These are phyloP conservation scores for Takakia lepidozioides DNA, from an alignment of 225 moss, liverwort and hornwort species.

Conservation along the genomic window DNA sequence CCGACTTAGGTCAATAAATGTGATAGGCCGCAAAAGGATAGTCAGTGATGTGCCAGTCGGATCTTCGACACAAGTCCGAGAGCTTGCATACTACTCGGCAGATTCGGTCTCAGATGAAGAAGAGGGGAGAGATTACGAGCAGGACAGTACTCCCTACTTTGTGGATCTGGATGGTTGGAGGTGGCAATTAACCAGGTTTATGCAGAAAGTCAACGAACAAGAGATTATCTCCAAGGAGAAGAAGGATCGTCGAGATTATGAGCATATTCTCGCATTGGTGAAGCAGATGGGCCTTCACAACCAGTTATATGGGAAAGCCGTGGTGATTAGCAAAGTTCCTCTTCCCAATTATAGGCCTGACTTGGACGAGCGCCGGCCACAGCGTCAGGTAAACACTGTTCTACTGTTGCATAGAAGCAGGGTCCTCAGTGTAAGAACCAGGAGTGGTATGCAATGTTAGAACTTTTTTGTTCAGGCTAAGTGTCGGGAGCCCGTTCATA, in stretches of 20 bases:
- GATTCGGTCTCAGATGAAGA: slow-evolving; percentile 87
- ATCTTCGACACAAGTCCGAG: slow-evolving; percentile 37
- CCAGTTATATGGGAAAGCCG: slow-evolving; percentile 56
- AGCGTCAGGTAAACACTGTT: slow-evolving; percentile 48
- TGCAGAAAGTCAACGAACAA: slow-evolving; percentile 42
- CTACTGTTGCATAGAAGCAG: too few species aligned
- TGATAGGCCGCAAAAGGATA: slow-evolving; percentile 17
- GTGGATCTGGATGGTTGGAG: slow-evolving; percentile 80
- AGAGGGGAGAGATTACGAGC: slow-evolving; percentile 44
- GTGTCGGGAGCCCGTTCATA: too few species aligned
- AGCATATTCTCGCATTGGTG: slow-evolving; percentile 55
- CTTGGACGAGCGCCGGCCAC: slow-evolving; percentile 76
- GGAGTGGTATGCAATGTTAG: too few species aligned
- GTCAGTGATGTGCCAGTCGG: slow-evolving; percentile 19
- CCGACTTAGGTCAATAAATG: slow-evolving; percentile 15
- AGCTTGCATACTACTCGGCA: slow-evolving; percentile 57
- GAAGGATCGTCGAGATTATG: slow-evolving; percentile 62
- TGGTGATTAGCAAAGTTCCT: slow-evolving; percentile 85
- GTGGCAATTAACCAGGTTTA: slow-evolving; percentile 60
- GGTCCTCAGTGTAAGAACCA: too few species aligned
- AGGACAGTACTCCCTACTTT: slow-evolving; percentile 43
- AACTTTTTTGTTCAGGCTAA: too few species aligned
- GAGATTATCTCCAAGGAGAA: slow-evolving; percentile 73
- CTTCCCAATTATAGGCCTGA: slow-evolving; percentile 96
- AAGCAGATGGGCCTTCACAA: slow-evolving; percentile 68